phyloP scores from a whole-genome alignment of 179 eudicot species.

The Carnegiea gigantea region DNA sequence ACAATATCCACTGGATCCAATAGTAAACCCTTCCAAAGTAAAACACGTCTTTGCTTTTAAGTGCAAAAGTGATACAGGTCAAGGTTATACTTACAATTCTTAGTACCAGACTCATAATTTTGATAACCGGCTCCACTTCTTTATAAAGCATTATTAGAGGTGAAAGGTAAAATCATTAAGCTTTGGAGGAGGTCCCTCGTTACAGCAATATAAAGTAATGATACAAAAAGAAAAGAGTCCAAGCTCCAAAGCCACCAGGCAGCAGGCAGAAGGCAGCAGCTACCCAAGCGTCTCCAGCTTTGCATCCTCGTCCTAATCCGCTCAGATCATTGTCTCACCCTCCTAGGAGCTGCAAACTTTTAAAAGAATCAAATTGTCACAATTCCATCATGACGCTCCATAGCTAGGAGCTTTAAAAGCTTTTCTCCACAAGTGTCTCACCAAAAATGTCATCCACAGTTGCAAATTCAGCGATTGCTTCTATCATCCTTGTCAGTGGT shows the following conservation, averaged over 20 bases:
- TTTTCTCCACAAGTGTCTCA: not conserved
- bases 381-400: no score
- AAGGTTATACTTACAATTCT: not conserved
- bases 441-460: not conserved
- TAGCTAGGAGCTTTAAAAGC: not conserved
- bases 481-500: conserved; percentile 60
- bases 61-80: not conserved
- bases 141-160: not conserved
- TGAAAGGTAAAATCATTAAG: not conserved
- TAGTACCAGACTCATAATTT: not conserved
- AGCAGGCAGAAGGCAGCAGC: not conserved
- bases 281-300: not conserved
- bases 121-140: not conserved
- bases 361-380: no score
- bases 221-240: not conserved
- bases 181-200: not conserved
- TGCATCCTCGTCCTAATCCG: no score
- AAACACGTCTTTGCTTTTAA: not conserved
- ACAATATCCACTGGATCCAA: no score
- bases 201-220: not conserved
- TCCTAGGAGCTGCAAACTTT: no score
- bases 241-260: not conserved
- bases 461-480: conserved; percentile 27
- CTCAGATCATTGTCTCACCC: no score
- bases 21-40: no score